Evolutionary conservation across 208 protist genomes (phyloP), one percentile per base, ranked within the genome.

Genomic region (Crithidia thermophila): DNA sequence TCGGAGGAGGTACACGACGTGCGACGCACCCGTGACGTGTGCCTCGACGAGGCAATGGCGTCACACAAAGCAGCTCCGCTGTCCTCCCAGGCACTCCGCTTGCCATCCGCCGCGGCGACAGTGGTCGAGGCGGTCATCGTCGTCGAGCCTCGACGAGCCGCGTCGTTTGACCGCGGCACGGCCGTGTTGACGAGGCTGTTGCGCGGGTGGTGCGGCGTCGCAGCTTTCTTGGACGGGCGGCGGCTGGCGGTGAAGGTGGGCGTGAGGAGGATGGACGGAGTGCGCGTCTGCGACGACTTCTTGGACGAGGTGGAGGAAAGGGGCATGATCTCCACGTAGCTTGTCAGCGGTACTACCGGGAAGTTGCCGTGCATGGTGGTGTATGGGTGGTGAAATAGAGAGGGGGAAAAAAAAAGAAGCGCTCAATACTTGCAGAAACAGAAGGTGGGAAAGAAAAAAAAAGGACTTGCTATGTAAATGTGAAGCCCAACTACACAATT

Each of bases 361-460:
- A 9, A 6, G 1, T 36, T 49, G 8, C 8, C 6, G 31, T 56
- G 27, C 55, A 61, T 61, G 11, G 6, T 14, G 1, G 0, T 8
- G n/a, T 21, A n/a, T 37, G 28, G 27, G 49, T n/a, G 51, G 0
- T 55, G 30, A 50, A 11, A 30, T 23, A 18, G 21, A 50, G 11
- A 10, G 23, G 36, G 36, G 27, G 4, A 36, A 36, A 53, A 53
- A 27, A 31, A 53, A 53, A n/a, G n/a, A 56, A 31, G n/a, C 37
- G 37, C 3, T 11, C n/a, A 16, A 63, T 59, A n/a, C n/a, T n/a
- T n/a, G n/a, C 25, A 59, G 36, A n/a, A 69, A 50, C 51, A 42
- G 31, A 45, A 47, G 53, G 18, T 7, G 42, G 42, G 34, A 37
- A 70, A 40, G 21, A 47, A 21, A 78, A 74, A 52, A 67, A 40